Conservation (phyloP, 2,329 filamentous ascomycete genomes). For the Exophiala sideris region DNA sequence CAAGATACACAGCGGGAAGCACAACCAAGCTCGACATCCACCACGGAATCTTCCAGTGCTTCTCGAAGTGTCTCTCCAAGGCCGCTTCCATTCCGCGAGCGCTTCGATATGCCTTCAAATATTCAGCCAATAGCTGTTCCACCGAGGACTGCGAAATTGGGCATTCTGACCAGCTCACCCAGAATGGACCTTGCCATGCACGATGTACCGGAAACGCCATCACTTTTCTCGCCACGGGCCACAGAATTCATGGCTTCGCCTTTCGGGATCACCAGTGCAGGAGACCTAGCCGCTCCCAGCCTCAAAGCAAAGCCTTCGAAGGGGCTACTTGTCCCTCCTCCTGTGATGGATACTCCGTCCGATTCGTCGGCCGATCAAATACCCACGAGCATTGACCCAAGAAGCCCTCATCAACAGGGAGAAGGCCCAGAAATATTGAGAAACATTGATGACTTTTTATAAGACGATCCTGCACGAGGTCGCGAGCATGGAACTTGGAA, state of each 20-base stretch:
- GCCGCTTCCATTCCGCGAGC: constrained; percentile 29
- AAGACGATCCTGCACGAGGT: neutral
- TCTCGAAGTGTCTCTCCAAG: constrained; percentile 21
- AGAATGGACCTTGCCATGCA: constrained; percentile 39
- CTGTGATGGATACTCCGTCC: constrained; percentile 1
- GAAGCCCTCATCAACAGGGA: constrained; percentile 29
- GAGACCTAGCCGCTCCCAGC: constrained; percentile 31
- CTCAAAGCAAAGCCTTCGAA: neutral
- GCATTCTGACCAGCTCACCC: constrained; percentile 26
- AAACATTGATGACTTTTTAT: constrained; percentile 29
- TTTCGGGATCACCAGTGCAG: constrained; percentile 35
- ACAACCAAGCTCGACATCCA: neutral
- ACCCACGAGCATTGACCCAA: constrained; percentile 21
- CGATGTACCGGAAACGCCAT: constrained; percentile 36
- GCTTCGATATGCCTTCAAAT: constrained; percentile 14
- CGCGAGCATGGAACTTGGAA: constrained; percentile 6
- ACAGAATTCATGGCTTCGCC: constrained; percentile 42
- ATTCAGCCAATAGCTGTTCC: constrained; percentile 18
- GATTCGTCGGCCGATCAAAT: constrained; percentile 5
- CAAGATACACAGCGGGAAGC: constrained; percentile 1
- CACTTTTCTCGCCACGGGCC: constrained; percentile 45
- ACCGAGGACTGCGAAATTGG: constrained; percentile 28
- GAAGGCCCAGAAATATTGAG: constrained; percentile 27
- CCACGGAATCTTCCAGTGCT: constrained; percentile 1
- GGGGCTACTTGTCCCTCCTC: constrained; percentile 11